Evolutionary conservation across 441 rosid genomes (phyloP), one percentile per base, ranked within the genome.

Genomic region (Biscutella laevigata): DNA sequence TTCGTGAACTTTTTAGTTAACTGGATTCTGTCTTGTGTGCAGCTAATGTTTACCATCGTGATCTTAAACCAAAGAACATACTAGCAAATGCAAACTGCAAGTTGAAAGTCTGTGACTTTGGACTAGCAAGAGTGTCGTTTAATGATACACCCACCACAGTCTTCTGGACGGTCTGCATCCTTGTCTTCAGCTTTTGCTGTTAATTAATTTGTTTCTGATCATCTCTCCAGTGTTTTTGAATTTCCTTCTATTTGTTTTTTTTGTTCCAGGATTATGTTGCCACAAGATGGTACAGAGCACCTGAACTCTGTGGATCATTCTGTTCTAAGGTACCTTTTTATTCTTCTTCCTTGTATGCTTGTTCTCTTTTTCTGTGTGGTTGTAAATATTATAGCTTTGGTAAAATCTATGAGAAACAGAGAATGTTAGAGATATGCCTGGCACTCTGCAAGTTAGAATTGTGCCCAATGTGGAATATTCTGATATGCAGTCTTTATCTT

Each of bases 221-320:
- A 30, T 30, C 14, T 22, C 50, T 46, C 9, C 58, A 14, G 39
- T 65, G 35, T 58, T 27, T 36, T 14, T 40, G 57, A 50, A 38
- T 34, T 52, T 65, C 6, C 10, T 50, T 63, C 33, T 43, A 24
- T 48, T 7, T 59, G 26, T 48, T 8, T 14, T 26, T 14, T 26
- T 44, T 35, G 13, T 51, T 66, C 16, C 73, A 84, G 97, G 99
- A 94, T 59, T 94, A 94, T 68, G 99, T 94, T 67, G 96, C 97
- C 42, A 89, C 99, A 11, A 75, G 99, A 72, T 94, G 99, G 99
- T 89, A 94, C 62, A 83, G 99, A 63, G 99, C 99, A 34, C 99
- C 99, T 16, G 99, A 89, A 74, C 77, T 94, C 8, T 89, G 97
- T 69, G 97, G 99, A 39, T 94, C 97, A 25, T 94, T 94, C 74